Percentiles rank a stretch among this genome's conserved stretches.
Conservation (phyloP, 345 rosid species). For the Pistacia integerrima region DNA sequence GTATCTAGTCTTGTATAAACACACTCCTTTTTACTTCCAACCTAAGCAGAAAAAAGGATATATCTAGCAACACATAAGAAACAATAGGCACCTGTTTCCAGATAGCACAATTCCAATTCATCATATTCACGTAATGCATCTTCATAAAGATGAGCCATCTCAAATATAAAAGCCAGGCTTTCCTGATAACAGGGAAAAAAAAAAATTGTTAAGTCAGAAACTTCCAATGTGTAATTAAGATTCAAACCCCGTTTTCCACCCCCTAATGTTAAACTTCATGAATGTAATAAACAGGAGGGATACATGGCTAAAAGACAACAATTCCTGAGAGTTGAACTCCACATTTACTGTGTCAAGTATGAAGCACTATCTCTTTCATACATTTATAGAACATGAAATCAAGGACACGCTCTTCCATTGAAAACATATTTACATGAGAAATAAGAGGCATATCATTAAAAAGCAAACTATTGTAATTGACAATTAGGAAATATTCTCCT, state of each 20-base stretch:
- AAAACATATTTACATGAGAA: constrained; percentile 8
- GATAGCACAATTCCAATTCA: constrained; percentile 90
- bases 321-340: constrained; percentile 11
- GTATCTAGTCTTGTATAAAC: neutral
- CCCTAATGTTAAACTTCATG: neutral
- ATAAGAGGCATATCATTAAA: neutral
- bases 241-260: neutral
- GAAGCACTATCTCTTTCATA: constrained; percentile 11
- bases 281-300: constrained; percentile 20
- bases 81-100: constrained; percentile 73
- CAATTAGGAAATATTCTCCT: constrained; percentile 16
- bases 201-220: constrained; percentile 16
- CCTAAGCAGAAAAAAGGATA: neutral
- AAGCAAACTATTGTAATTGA: neutral
- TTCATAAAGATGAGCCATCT: constrained; percentile 94
- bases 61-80: neutral
- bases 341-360: neutral
- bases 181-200: constrained; percentile 54
- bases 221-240: constrained; percentile 21
- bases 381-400: constrained; percentile 4
- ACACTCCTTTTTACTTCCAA: neutral
- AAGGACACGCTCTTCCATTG: constrained; percentile 20
- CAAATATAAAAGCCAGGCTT: constrained; percentile 98
- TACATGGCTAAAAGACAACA: constrained; percentile 14
- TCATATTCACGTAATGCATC: constrained; percentile 98